Evolutionary conservation across 805 yeast species (phyloP).

Genomic region (Wickerhamomyces queroliae): DNA sequence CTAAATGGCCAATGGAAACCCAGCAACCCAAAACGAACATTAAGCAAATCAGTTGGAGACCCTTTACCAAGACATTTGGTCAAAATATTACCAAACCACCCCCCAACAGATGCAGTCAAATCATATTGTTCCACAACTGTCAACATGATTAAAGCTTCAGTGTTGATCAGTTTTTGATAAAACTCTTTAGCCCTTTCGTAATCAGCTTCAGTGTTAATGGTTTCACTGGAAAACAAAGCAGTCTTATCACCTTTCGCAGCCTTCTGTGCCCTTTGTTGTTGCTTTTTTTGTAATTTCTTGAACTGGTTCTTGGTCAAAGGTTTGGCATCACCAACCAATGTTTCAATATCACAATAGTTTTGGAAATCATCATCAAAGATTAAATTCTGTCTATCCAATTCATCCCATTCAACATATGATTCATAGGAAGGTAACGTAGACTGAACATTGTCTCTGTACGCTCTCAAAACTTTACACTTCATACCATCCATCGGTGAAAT

Average conservation of each 20-base stretch:
- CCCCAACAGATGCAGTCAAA: constrained; percentile 27
- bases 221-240: background rate
- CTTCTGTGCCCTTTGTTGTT: background rate
- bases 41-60: constrained; percentile 25
- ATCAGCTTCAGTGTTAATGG: background rate
- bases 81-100: too few species aligned
- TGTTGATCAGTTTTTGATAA: constrained; percentile 27
- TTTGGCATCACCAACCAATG: constrained; percentile 1
- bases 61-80: constrained; percentile 27
- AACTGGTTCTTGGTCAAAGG: constrained; percentile 1
- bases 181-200: constrained; percentile 16
- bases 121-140: constrained; percentile 33
- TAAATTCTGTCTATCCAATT: too few species aligned
- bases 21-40: constrained; percentile 34
- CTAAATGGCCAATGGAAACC: constrained; percentile 43
- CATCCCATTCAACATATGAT: too few species aligned
- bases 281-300: background rate
- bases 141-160: constrained; percentile 36
- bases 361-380: too few species aligned
- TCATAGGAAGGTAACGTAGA: too few species aligned
- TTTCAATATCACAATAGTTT: too few species aligned
- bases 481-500: too few species aligned
- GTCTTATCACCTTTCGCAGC: background rate
- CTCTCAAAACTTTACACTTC: too few species aligned
- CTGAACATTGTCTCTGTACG: too few species aligned